Conservation (phyloP, 2,329 filamentous ascomycete genomes). For the Bipolaris gigantea region DNA sequence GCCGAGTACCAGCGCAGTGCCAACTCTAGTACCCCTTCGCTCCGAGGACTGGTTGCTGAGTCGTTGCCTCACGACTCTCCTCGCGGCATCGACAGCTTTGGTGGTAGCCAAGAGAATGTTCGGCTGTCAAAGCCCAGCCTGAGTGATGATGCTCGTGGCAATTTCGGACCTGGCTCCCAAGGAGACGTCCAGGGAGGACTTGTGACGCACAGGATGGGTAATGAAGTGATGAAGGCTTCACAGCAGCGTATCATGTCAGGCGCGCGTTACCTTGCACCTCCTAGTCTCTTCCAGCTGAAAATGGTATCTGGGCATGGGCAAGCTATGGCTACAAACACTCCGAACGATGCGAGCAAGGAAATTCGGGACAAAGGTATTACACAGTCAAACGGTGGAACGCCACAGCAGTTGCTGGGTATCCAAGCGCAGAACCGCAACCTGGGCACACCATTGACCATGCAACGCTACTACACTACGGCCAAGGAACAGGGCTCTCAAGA, state of each 20-base stretch:
- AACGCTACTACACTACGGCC: conserved; percentile 30
- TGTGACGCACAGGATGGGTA: conserved; percentile 14
- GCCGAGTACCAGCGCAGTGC: conserved; percentile 13
- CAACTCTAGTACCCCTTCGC: conserved; percentile 27
- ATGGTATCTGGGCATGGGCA: conserved; percentile 12
- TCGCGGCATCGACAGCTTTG: conserved; percentile 26
- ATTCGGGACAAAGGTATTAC: conserved; percentile 21
- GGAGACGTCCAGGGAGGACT: conserved; percentile 13
- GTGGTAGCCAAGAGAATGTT: conserved; percentile 31
- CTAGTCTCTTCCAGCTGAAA: conserved; percentile 19
- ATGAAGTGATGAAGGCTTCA: conserved; percentile 18
- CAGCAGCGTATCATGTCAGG: conserved; percentile 18
- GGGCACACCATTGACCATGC: conserved; percentile 25
- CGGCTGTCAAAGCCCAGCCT: conserved; percentile 18
- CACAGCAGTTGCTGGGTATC: conserved; percentile 31
- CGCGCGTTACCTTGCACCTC: conserved; percentile 16
- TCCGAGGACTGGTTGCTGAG: conserved; percentile 30
- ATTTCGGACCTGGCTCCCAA: conserved; percentile 20
- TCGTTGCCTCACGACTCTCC: conserved; percentile 35
- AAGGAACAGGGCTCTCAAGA: conserved; percentile 25
- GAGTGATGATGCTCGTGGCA: conserved; percentile 13
- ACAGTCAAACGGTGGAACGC: conserved; percentile 11
- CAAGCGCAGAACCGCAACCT: conserved; percentile 28
- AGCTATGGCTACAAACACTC: conserved; percentile 6
- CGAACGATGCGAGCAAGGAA: conserved; percentile 18